Evolutionary conservation across 257 asterid genomes (phyloP).

Genomic region (Scutellaria baicalensis): DNA sequence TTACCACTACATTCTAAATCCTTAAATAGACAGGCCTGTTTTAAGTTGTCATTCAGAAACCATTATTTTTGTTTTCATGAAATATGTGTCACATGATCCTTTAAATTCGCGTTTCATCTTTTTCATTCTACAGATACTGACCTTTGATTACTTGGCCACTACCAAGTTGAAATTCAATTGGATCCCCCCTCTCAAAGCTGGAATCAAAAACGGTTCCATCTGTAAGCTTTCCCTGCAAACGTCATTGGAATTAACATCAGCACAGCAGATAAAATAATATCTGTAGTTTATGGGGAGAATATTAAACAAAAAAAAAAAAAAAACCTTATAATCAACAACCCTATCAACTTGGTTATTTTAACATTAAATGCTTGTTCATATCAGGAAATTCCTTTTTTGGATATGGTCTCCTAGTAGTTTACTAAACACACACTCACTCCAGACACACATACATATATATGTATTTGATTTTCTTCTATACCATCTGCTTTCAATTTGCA

Average conservation of each 20-base stretch:
- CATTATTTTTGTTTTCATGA: neutral
- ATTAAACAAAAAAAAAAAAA: neutral
- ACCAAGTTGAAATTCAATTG: constrained; percentile 90
- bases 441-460: neutral
- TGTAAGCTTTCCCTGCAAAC: constrained; percentile 83
- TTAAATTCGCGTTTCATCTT: neutral
- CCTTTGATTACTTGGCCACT: constrained; percentile 96
- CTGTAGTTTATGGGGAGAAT: neutral
- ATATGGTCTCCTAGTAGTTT: too few species aligned
- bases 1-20: neutral
- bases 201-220: constrained; percentile 98
- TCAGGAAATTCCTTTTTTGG: too few species aligned
- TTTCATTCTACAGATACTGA: constrained; percentile 6
- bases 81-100: neutral
- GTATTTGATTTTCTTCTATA: neutral
- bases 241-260: neutral
- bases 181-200: constrained; percentile 92
- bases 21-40: neutral
- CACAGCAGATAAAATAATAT: neutral
- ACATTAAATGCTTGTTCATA: neutral
- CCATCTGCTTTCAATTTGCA: neutral
- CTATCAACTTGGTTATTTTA: neutral
- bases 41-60: neutral
- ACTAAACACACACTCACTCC: neutral
- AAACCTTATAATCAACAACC: neutral